phyloP scores from a whole-genome alignment of 1,284 basidiomycete species.

The Sanguinoderma infundibulare region DNA sequence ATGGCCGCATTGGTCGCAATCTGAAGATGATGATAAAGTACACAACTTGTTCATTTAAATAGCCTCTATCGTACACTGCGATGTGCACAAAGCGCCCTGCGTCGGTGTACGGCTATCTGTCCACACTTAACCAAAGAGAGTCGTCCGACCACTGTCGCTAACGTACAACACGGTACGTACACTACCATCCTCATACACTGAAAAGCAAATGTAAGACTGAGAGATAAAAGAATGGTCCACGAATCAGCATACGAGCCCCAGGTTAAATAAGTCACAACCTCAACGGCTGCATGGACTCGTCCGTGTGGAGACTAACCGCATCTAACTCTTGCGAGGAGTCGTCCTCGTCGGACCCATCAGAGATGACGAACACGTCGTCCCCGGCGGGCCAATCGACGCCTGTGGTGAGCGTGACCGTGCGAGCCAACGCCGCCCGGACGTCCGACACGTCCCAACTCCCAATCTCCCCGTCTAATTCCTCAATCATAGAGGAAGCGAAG shows the following conservation, averaged over 20 bases:
- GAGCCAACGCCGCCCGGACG: background rate
- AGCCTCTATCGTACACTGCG: too few species aligned
- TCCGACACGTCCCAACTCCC: conserved; percentile 10
- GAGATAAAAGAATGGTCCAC: background rate
- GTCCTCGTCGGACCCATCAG: conserved; percentile 13
- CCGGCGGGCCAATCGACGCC: background rate
- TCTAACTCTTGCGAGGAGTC: conserved; percentile 11
- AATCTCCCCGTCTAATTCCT: conserved; percentile 21
- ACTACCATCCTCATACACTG: background rate
- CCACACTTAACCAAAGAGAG: too few species aligned
- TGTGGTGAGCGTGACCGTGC: background rate
- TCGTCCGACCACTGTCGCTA: too few species aligned
- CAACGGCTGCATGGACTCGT: conserved; percentile 8
- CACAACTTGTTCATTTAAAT: too few species aligned
- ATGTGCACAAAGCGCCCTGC: too few species aligned
- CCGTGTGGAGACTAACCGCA: conserved; percentile 15
- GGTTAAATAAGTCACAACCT: background rate
- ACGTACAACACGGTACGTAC: too few species aligned
- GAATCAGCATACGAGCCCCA: background rate
- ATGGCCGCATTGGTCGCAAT: too few species aligned
- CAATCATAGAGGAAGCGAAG: conserved; percentile 12
- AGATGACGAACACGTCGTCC: conserved; percentile 22
- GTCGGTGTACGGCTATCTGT: too few species aligned
- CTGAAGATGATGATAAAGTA: too few species aligned
- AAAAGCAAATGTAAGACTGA: background rate